Evolutionary conservation across 352 stramenopile species (phyloP).

Genomic region (Globisporangium barbulae): DNA sequence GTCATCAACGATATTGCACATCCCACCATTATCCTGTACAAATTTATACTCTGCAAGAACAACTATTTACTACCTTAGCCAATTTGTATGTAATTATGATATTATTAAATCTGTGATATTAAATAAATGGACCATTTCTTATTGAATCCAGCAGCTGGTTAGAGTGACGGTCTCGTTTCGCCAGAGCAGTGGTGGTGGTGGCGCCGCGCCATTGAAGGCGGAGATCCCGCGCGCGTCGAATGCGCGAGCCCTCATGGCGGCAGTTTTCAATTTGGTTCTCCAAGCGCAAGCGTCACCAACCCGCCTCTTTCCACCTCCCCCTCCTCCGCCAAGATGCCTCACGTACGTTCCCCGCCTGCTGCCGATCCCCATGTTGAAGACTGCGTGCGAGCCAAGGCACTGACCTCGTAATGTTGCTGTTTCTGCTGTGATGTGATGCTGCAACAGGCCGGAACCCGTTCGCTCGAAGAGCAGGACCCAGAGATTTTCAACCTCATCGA

Average conservation of each 20-base stretch:
- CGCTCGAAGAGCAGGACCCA: constrained; percentile 94
- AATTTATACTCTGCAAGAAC: not conserved
- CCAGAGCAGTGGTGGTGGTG: constrained; percentile 14
- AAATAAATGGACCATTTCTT: not conserved
- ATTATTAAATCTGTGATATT: not conserved
- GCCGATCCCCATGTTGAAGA: constrained; percentile 2
- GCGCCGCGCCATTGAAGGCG: constrained; percentile 5
- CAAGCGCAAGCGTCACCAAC: constrained; percentile 8
- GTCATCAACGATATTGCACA: not conserved
- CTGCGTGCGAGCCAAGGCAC: not conserved
- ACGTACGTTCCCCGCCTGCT: constrained; percentile 32
- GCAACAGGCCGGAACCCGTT: constrained; percentile 54
- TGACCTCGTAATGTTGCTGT: not conserved
- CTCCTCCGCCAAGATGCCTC: constrained; percentile 35
- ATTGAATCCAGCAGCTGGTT: not conserved
- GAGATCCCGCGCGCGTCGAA: not conserved
- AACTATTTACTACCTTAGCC: too few species aligned
- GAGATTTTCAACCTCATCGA: constrained; percentile 99
- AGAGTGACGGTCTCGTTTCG: constrained; percentile 12
- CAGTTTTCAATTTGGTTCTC: constrained; percentile 22
- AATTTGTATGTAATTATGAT: not conserved
- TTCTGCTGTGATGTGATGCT: not conserved
- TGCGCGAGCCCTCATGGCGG: not conserved
- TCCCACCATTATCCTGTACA: not conserved
- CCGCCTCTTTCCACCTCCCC: not conserved